These are phyloP conservation scores for Arachis stenosperma DNA, from an alignment of 306 rosid genomes.

Conservation along the genomic window DNA sequence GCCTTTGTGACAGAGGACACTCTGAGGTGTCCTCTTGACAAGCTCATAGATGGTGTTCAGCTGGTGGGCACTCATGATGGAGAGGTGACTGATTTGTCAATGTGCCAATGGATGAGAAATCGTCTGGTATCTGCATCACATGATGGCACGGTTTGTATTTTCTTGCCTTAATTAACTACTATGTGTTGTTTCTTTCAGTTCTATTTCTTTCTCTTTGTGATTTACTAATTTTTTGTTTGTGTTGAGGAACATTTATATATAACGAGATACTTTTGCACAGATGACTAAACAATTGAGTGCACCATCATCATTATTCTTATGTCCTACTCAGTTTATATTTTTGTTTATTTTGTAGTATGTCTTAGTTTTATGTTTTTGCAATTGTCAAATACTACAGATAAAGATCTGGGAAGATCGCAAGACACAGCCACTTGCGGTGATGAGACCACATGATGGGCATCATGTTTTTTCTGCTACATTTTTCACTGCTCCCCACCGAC, in stretches of 20 bases:
- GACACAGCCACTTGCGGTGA: slow-evolving; percentile 72
- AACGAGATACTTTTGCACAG: not conserved
- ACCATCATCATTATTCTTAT: slow-evolving; percentile 14
- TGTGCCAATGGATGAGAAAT: slow-evolving; percentile 99
- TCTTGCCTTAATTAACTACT: slow-evolving; percentile 17
- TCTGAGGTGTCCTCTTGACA: slow-evolving; percentile 74
- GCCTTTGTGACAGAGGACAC: slow-evolving; percentile 76
- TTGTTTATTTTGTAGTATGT: slow-evolving; percentile 27
- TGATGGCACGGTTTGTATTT: slow-evolving; percentile 89
- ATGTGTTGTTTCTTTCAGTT: not conserved
- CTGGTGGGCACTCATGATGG: slow-evolving; percentile 92
- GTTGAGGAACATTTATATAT: not conserved
- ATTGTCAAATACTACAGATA: slow-evolving; percentile 58
- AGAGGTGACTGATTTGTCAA: slow-evolving; percentile 95
- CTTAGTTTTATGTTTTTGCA: slow-evolving; percentile 16
- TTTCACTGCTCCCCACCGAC: slow-evolving; percentile 80
- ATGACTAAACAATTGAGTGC: not conserved
- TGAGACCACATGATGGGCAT: slow-evolving; percentile 86
- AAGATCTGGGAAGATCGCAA: slow-evolving; percentile 96
- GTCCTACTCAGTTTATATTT: slow-evolving; percentile 10
- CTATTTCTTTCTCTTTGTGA: not conserved
- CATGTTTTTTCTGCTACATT: slow-evolving; percentile 91
- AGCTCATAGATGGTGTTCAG: slow-evolving; percentile 92
- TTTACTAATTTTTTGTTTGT: not conserved
- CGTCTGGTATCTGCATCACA: slow-evolving; percentile 93